These are phyloP conservation scores for Hirsutella thompsonii DNA, from an alignment of 2,329 filamentous ascomycete genomes.

Conservation along the genomic window DNA sequence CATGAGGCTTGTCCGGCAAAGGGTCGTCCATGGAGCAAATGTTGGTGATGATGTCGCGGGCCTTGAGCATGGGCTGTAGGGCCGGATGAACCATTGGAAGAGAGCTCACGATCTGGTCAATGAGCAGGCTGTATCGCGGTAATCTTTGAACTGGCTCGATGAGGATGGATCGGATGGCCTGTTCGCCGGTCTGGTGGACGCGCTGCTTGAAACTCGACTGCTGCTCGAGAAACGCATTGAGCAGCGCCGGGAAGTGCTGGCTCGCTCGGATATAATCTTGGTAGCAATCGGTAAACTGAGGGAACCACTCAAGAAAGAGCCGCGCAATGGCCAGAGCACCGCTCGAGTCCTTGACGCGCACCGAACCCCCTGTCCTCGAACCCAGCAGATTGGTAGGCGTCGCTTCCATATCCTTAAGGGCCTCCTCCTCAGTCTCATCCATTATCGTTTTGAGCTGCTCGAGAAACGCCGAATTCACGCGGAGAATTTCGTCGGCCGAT, in stretches of 20 bases:
- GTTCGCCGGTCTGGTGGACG: conserved; percentile 75
- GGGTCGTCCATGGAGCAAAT: conserved; percentile 86
- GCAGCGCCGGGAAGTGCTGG: conserved; percentile 69
- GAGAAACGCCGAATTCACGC: conserved; percentile 72
- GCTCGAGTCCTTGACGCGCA: conserved; percentile 54
- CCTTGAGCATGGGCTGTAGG: conserved; percentile 69
- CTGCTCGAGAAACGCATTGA: conserved; percentile 67
- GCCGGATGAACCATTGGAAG: conserved; percentile 80
- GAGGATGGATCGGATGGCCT: conserved; percentile 76
- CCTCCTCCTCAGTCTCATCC: conserved; percentile 72
- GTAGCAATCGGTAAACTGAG: conserved; percentile 82
- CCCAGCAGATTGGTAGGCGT: conserved; percentile 27
- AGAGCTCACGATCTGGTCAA: conserved; percentile 84
- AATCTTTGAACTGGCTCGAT: conserved; percentile 95
- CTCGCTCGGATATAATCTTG: conserved; percentile 87
- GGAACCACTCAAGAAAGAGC: conserved; percentile 81
- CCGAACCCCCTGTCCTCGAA: conserved; percentile 29
- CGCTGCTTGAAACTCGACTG: conserved; percentile 73
- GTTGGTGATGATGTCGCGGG: conserved; percentile 85
- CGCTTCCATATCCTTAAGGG: conserved; percentile 61
- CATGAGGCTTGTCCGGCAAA: conserved; percentile 56
- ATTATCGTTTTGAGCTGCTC: conserved; percentile 63
- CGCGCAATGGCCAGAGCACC: conserved; percentile 69
- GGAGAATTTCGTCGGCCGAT: conserved; percentile 67
- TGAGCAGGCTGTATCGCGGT: conserved; percentile 88